Evolutionary conservation across 495 filamentous ascomycete genomes (phyloP).

Genomic region (Lentithecium fluviatile): DNA sequence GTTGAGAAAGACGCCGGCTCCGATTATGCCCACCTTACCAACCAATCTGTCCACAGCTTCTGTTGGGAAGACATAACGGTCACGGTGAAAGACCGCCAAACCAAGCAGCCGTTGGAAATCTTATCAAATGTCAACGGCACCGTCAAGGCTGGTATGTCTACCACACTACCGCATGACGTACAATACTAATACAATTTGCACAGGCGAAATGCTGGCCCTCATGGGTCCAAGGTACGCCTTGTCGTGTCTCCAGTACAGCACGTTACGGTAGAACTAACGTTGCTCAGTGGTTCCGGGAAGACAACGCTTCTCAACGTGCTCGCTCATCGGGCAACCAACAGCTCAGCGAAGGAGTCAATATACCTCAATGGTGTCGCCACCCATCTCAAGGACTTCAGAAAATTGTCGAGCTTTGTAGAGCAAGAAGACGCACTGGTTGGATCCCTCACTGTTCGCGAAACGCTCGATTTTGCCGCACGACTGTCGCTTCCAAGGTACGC

Average conservation of each 20-base stretch:
- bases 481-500: constrained; percentile 57
- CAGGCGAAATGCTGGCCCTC: constrained; percentile 69
- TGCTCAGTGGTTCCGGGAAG: constrained; percentile 62
- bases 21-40: constrained; percentile 44
- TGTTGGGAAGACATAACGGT: constrained; percentile 64
- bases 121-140: constrained; percentile 54
- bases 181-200: background rate
- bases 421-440: constrained; percentile 82
- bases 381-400: constrained; percentile 46
- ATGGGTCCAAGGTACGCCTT: constrained; percentile 63
- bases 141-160: constrained; percentile 46
- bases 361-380: constrained; percentile 58
- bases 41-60: constrained; percentile 50
- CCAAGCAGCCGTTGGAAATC: constrained; percentile 57
- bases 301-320: constrained; percentile 75
- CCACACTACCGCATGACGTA: background rate
- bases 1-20: constrained; percentile 40
- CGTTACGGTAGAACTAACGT: background rate
- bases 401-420: constrained; percentile 71
- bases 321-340: constrained; percentile 55
- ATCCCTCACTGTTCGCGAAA: constrained; percentile 73
- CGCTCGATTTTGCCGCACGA: constrained; percentile 64
- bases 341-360: constrained; percentile 49
- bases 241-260: background rate
- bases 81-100: constrained; percentile 66